Conservation (phyloP, 495 filamentous ascomycete species). For the Talaromyces proteolyticus region DNA sequence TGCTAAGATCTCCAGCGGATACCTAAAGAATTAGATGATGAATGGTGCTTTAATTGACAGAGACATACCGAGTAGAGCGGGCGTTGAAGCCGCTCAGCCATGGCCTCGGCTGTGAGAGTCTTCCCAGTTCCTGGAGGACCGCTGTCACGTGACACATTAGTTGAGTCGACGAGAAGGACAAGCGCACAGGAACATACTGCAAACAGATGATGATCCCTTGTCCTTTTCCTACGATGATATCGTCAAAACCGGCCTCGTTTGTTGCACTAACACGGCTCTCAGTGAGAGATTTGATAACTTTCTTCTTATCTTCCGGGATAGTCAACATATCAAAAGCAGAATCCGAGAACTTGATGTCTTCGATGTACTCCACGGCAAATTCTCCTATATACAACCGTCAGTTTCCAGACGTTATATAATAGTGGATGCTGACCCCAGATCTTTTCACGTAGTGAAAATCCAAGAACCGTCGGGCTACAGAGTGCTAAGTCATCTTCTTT, state of each 20-base stretch:
- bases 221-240: conserved; percentile 27
- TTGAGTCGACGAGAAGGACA: neutral
- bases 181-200: neutral
- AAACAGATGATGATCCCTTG: conserved; percentile 32
- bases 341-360: conserved; percentile 15
- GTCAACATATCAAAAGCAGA: conserved; percentile 13
- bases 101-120: conserved; percentile 20
- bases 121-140: conserved; percentile 18
- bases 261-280: conserved; percentile 11
- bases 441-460: conserved; percentile 16
- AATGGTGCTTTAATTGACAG: neutral
- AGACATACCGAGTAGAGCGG: conserved; percentile 13
- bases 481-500: conserved; percentile 18
- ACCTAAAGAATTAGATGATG: conserved; percentile 1
- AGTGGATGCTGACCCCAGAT: conserved; percentile 11
- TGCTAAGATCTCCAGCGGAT: conserved; percentile 3
- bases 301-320: conserved; percentile 15
- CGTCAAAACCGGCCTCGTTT: conserved; percentile 16
- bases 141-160: neutral
- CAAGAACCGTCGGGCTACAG: conserved; percentile 22
- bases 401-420: neutral
- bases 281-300: conserved; percentile 14
- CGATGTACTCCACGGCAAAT: conserved; percentile 19
- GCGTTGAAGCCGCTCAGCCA: conserved; percentile 15
- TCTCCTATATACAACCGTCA: conserved; percentile 13